Base-by-base conservation (phyloP, 345 rosid genomes). In the Anastatica hierochuntica region DNA sequence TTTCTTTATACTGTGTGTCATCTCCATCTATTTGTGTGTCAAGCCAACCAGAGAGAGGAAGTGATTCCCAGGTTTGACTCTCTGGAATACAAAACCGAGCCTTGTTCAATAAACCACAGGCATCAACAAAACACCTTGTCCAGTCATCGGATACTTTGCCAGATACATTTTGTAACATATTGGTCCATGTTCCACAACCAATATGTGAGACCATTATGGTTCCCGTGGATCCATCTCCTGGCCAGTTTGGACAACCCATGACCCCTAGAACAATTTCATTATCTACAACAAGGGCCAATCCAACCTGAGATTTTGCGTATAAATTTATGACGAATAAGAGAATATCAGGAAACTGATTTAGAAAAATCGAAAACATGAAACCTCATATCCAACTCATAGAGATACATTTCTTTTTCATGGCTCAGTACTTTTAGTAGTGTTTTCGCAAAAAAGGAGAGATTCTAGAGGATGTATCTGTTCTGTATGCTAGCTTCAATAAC, bases 221-320 rank as follows among this genome's bases (percentile, higher is more conserved):
- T 43, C 96, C 98, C 0, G 64, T 57, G n/a, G 71, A 13, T 45
- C 59, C 58, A 17, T 67, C 50, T 58, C 71, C 69, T 43, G 49
- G 66, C 96, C 98, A 86, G 74, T 86, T 86, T 43, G 94, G 96
- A 73, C 94, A 84, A 13, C 95, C 98, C 90, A 86, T 84, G 58
- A 79, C 79, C 7, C 95, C 84, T 53, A 84, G 53, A 45, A 79
- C 88, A 67, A 80, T 74, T 69, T 80, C 82, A 66, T 83, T 90
- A 68, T 78, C 80, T 56, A 86, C 85, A 45, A 86, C 83, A 73
- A 90, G 97, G 12, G 90, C 85, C 78, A 84, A 74, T 58, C 95
- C 97, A 55, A 90, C 90, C 95, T 90, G 77, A 60, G 65, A 72
- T 36, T 59, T 61, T 5, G 20, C 9, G 21, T 20, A 56, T 27